phyloP scores from a whole-genome alignment of 1,284 basidiomycete genomes.

The Heterobasidion annosum region DNA sequence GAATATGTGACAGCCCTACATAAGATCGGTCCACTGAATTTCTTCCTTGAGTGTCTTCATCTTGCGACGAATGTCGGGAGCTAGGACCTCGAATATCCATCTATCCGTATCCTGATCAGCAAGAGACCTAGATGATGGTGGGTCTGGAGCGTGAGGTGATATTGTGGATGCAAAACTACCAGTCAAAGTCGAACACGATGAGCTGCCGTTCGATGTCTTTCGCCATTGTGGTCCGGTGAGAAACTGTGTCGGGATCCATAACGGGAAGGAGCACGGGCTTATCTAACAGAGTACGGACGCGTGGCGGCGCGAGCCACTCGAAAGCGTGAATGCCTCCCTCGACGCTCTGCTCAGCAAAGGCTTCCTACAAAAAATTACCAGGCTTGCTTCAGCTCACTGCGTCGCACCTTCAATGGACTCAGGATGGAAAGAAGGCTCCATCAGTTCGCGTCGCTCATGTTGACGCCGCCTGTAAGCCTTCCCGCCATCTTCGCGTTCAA shows the following conservation, averaged over 20 bases:
- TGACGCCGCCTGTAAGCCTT: slow-evolving; percentile 54
- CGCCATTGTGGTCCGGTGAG: slow-evolving; percentile 19
- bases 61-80: slow-evolving; percentile 76
- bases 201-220: slow-evolving; percentile 56
- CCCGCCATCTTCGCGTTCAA: neutral
- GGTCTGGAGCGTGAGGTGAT: neutral
- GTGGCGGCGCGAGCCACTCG: neutral
- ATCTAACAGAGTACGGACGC: slow-evolving; percentile 2
- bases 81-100: slow-evolving; percentile 92
- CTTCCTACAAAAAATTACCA: slow-evolving; percentile 70
- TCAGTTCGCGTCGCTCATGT: slow-evolving; percentile 50
- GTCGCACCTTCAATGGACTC: slow-evolving; percentile 64
- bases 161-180: slow-evolving; percentile 39
- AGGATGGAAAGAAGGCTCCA: slow-evolving; percentile 52
- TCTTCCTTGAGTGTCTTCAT: slow-evolving; percentile 65
- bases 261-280: neutral
- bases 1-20: slow-evolving; percentile 44
- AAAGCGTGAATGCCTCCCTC: slow-evolving; percentile 32
- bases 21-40: slow-evolving; percentile 90
- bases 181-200: slow-evolving; percentile 96
- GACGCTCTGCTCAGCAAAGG: slow-evolving; percentile 60
- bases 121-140: slow-evolving; percentile 50
- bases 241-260: neutral
- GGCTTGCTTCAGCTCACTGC: slow-evolving; percentile 66
- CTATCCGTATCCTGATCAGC: slow-evolving; percentile 96